Evolutionary conservation across 495 filamentous ascomycete genomes (phyloP), one percentile per base, ranked within the genome.

Genomic region (Collariella sp.): DNA sequence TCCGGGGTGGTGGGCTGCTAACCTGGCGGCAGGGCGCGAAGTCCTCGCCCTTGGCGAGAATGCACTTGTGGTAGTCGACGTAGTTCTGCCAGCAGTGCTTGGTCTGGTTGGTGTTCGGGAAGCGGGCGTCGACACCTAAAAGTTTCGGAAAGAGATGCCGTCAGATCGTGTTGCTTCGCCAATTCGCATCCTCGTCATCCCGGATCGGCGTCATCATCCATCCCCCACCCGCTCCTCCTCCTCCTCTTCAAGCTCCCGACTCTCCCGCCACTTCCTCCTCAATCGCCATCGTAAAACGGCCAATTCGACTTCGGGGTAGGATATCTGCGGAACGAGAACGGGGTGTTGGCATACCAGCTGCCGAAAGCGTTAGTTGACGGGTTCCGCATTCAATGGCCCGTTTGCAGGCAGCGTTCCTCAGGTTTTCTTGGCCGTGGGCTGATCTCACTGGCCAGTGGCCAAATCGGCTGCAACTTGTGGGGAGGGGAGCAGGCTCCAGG

Each of bases 21-120:
- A 95, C 91, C 81, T 98, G 94, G 68, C 84, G 86, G 86, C 94
- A 99, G 46, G 94, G 94, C 58, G 86, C 82, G 72, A 97, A 99
- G 70, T 97, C 94, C 77, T 99, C 94, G 72, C 94, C 94, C 82
- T 97, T 97, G 71, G 91, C 91, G 69, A 86, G 76, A 72, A 95
- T 86, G 77, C 94, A 99, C 81, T 97, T 99, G 83, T 99, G 84
- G 81, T 99, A 97, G 76, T 99, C 94, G 79, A 99, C 94, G 76
- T 99, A 99, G 80, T 98, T 93, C 68, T 95, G 91, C 91, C 91
- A 95, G 87, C 89, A 96, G 72, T 83, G 81, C 79, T 84, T 84
- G 61, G 81, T 83, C 76, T 99, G 94, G 79, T 99, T 99, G 79
- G 81, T 76, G 80, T 99, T 94, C 61, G 94, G 94, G 79, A 97